A percentile compares a stretch with the other conserved stretches of the same genome.
Conservation (phyloP, 116 monocot genomes). For the Trichopus zeylanicus region DNA sequence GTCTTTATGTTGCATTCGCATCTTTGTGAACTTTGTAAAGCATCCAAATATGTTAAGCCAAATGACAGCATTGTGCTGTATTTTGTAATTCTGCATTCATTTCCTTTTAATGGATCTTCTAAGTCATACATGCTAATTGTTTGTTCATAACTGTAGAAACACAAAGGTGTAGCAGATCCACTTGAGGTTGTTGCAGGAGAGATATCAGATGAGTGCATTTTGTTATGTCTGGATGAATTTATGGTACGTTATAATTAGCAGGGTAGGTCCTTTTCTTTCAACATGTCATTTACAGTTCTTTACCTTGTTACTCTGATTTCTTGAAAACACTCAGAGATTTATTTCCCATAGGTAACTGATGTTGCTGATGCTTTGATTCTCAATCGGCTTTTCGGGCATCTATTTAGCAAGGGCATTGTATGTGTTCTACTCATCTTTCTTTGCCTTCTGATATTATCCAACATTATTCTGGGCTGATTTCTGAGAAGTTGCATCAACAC, state of each 20-base stretch:
- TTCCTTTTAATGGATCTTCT: no score
- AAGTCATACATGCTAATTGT: neutral
- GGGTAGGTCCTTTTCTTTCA: constrained; percentile 23
- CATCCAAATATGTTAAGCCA: no score
- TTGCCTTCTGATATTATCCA: neutral
- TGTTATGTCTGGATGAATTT: constrained; percentile 96
- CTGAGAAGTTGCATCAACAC: neutral
- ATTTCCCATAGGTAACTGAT: constrained; percentile 66
- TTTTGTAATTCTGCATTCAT: no score
- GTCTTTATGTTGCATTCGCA: no score
- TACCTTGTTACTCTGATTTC: constrained; percentile 5
- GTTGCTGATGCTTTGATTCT: constrained; percentile 98
- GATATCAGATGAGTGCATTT: constrained; percentile 89
- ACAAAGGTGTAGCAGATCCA: constrained; percentile 93
- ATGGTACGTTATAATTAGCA: constrained; percentile 61
- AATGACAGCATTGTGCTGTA: no score
- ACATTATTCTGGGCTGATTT: neutral
- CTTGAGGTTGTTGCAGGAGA: constrained; percentile 93
- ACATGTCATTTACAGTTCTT: neutral
- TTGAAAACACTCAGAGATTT: constrained; percentile 2
- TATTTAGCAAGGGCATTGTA: constrained; percentile 92
- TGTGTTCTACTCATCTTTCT: constrained; percentile 16
- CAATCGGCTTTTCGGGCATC: constrained; percentile 80
- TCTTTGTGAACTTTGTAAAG: no score
- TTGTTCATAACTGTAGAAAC: constrained; percentile 47